A percentile compares a stretch with the other conserved stretches of the same genome.
Conservation (phyloP, 2,329 filamentous ascomycete genomes). For the Paradendryphiella salina region DNA sequence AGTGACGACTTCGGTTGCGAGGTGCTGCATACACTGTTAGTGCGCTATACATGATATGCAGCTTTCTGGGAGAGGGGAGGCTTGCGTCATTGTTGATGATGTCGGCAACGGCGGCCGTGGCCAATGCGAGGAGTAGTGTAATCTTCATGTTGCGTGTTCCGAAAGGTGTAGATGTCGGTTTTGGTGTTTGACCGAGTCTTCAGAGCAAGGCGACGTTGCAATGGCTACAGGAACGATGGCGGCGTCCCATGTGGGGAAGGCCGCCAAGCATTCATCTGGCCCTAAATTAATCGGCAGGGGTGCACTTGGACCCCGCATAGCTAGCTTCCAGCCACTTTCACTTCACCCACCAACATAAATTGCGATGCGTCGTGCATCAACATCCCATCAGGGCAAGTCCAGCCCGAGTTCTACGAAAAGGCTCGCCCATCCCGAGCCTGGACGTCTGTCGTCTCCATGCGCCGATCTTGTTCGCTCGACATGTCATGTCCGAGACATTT, state of each 20-base stretch:
- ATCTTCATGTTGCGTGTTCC: constrained; percentile 48
- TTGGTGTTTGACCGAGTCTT: background rate
- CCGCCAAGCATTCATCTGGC: constrained; percentile 24
- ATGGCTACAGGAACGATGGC: constrained; percentile 9
- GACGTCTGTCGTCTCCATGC: no score
- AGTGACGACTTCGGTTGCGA: constrained; percentile 77
- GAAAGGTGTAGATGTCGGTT: background rate
- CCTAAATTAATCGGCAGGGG: background rate
- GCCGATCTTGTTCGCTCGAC: no score
- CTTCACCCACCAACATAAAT: background rate
- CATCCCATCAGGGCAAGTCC: no score
- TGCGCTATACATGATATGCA: background rate
- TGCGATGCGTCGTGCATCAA: no score
- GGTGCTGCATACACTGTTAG: constrained; percentile 52
- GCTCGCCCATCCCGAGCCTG: no score
- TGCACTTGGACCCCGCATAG: constrained; percentile 7
- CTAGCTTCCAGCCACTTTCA: background rate
- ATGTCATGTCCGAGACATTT: no score
- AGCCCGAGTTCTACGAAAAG: no score
- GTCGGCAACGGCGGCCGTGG: constrained; percentile 51
- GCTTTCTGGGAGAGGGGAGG: background rate
- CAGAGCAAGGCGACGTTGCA: constrained; percentile 12
- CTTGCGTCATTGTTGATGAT: constrained; percentile 41
- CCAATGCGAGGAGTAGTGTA: constrained; percentile 52
- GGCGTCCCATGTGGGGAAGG: constrained; percentile 23